Evolutionary conservation across 495 filamentous ascomycete species (phyloP).

Genomic region (Xylaria intraflava): DNA sequence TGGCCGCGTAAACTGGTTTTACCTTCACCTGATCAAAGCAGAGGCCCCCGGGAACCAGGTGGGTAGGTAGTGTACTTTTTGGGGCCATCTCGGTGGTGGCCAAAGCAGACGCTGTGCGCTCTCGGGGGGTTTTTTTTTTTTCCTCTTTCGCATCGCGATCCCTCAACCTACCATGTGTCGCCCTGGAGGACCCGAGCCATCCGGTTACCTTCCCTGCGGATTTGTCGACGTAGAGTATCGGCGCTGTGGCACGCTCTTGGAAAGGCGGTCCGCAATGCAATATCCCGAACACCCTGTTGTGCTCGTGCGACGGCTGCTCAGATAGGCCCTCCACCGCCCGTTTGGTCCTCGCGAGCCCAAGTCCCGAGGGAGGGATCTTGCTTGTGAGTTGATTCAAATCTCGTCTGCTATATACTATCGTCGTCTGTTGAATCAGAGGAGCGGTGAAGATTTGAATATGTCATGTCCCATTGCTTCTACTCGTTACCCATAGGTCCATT

Average conservation of each 20-base stretch:
- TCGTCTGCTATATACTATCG: neutral
- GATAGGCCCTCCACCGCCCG: neutral
- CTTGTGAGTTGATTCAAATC: neutral
- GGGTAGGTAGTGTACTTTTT: neutral
- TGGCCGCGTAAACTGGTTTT: neutral
- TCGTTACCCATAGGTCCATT: too few relatives aligned
- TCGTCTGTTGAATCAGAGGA: neutral
- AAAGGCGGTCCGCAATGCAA: neutral
- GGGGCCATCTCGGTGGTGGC: neutral
- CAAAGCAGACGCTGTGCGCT: neutral
- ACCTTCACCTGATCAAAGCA: neutral
- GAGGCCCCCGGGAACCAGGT: neutral
- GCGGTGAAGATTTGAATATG: neutral
- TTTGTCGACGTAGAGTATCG: neutral
- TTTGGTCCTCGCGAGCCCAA: neutral
- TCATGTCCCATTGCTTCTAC: too few relatives aligned
- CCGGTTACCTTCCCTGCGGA: neutral
- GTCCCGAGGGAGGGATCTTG: neutral
- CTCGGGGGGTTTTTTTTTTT: too few relatives aligned
- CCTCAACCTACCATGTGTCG: neutral
- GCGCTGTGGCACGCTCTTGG: neutral
- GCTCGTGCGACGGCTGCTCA: neutral
- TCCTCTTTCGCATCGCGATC: neutral
- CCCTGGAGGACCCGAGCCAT: conserved; percentile 1
- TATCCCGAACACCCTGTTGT: neutral